Conservation (phyloP, 306 rosid species). For the Prunus persica region Prunus_persica_NCBIv2 NC_034014.1:26327001-26327500, state of each 20-base stretch:
- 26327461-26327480: too few species aligned
- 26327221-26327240: neutral
- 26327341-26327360: neutral
- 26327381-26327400: neutral
- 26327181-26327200: neutral
- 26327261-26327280: neutral
- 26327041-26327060: too few species aligned
- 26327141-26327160: neutral
- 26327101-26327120: neutral
- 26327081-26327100: neutral
- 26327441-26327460: neutral
- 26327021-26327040: too few species aligned
- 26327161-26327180: neutral
- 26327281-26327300: neutral
- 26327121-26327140: neutral
- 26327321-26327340: too few species aligned
- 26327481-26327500: neutral
- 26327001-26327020: too few species aligned
- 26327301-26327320: neutral
- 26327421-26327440: neutral
- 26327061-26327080: neutral
- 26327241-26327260: neutral
- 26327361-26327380: neutral
- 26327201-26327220: slow-evolving; percentile 8
- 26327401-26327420: neutral